Percentiles rank a stretch among this genome's conserved stretches.
These are phyloP conservation scores for Hemerocallis citrina DNA, from an alignment of 106 monocot genomes.

Conservation along the genomic window DNA sequence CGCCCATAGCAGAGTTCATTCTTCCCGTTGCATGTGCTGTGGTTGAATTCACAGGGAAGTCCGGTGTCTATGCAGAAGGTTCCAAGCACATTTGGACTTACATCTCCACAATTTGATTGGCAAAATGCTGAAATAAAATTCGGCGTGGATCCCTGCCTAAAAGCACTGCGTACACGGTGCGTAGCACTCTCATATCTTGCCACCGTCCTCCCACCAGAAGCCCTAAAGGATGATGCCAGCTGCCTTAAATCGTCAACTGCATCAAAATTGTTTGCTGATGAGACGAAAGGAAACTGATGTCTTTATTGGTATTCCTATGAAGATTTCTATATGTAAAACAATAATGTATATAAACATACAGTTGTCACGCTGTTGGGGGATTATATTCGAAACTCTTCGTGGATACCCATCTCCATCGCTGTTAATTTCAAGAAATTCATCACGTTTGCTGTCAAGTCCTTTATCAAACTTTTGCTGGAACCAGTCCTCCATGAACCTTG, in stretches of 20 bases:
- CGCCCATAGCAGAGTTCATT: slow-evolving; percentile 93
- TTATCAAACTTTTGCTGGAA: slow-evolving; percentile 29
- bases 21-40: slow-evolving; percentile 90
- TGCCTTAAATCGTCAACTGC: slow-evolving; percentile 38
- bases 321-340: neutral
- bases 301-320: neutral
- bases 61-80: slow-evolving; percentile 88
- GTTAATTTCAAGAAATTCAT: slow-evolving; percentile 10
- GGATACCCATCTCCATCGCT: slow-evolving; percentile 10
- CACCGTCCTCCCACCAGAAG: slow-evolving; percentile 57
- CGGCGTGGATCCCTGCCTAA: slow-evolving; percentile 28
- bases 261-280: slow-evolving; percentile 2
- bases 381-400: slow-evolving; percentile 48
- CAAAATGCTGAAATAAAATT: slow-evolving; percentile 91
- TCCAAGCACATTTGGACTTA: slow-evolving; percentile 92
- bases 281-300: neutral
- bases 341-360: slow-evolving; percentile 25
- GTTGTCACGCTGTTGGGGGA: slow-evolving; percentile 34
- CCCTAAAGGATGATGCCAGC: slow-evolving; percentile 60
- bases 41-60: slow-evolving; percentile 86
- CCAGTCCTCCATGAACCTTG: slow-evolving; percentile 96
- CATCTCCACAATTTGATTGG: slow-evolving; percentile 95
- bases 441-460: neutral
- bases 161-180: slow-evolving; percentile 40
- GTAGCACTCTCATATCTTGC: slow-evolving; percentile 32